phyloP scores from a whole-genome alignment of 768 basidiomycete genomes.

The Phanerodontia chrysosporium region DNA sequence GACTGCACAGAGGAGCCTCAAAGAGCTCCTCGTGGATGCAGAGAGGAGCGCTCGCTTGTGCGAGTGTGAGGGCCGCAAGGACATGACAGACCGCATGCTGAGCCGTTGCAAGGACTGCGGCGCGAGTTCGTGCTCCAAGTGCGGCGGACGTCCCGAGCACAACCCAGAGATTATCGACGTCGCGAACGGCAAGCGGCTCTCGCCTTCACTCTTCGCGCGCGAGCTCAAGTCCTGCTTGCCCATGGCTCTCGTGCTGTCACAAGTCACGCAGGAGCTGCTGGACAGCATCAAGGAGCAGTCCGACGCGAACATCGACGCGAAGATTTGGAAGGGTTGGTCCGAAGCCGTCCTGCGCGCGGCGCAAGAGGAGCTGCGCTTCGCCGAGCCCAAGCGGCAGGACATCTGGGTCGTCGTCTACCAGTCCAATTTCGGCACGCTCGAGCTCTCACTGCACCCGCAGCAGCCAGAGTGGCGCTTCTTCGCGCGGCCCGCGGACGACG shows the following conservation, averaged over 20 bases:
- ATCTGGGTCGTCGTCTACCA: constrained; percentile 82
- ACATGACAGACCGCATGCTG: constrained; percentile 63
- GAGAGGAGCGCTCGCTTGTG: constrained; percentile 75
- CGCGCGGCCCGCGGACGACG: constrained; percentile 58
- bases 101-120: constrained; percentile 74
- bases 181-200: constrained; percentile 50
- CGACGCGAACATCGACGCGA: constrained; percentile 41
- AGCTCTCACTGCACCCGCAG: constrained; percentile 71
- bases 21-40: constrained; percentile 59
- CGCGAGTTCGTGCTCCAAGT: constrained; percentile 76
- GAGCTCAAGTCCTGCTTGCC: constrained; percentile 77
- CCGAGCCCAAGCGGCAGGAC: constrained; percentile 82
- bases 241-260: constrained; percentile 70
- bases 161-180: constrained; percentile 57
- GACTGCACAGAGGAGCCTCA: constrained; percentile 39
- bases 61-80: constrained; percentile 84
- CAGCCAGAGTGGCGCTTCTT: constrained; percentile 87
- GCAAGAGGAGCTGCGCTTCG: constrained; percentile 70
- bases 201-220: constrained; percentile 71
- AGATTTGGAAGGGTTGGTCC: constrained; percentile 67
- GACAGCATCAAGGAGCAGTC: constrained; percentile 41
- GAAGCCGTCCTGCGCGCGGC: constrained; percentile 59
- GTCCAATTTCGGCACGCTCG: constrained; percentile 64
- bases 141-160: constrained; percentile 90
- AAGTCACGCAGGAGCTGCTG: constrained; percentile 48